Percentiles rank a stretch among this genome's conserved stretches.
phyloP scores from a whole-genome alignment of 2,329 filamentous ascomycete genomes.

The Clarireedia monteithiana region DNA sequence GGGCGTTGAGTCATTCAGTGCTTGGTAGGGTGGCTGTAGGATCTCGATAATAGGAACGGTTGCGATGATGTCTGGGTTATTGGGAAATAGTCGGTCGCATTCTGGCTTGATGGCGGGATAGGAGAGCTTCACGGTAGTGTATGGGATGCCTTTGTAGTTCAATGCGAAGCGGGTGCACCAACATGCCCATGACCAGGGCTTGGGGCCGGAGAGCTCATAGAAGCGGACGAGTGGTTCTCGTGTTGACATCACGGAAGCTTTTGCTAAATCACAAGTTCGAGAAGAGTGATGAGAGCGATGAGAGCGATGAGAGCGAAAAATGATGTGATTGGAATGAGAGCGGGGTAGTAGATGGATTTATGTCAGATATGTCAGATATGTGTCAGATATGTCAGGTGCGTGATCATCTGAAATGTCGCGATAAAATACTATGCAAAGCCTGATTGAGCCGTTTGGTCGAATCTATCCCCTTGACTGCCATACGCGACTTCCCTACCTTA shows the following conservation, averaged over 20 bases:
- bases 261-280: not conserved
- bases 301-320: not conserved
- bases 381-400: no score
- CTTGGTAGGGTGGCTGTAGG: slow-evolving; percentile 8
- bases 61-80: slow-evolving; percentile 9
- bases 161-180: slow-evolving; percentile 10
- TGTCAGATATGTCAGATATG: no score
- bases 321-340: no score
- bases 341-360: no score
- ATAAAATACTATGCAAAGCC: no score
- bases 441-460: no score
- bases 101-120: slow-evolving; percentile 14
- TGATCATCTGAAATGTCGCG: no score
- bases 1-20: slow-evolving; percentile 15
- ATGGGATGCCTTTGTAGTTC: no score
- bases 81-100: slow-evolving; percentile 13
- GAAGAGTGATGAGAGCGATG: not conserved
- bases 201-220: slow-evolving; percentile 19
- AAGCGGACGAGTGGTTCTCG: slow-evolving; percentile 15
- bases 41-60: slow-evolving; percentile 20
- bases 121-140: no score
- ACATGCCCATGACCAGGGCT: slow-evolving; percentile 16
- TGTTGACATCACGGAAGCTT: slow-evolving; percentile 5
- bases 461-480: no score
- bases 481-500: no score